Evolutionary conservation across 768 basidiomycete genomes (phyloP).

Genomic region (Tricholoma matsutake): DNA sequence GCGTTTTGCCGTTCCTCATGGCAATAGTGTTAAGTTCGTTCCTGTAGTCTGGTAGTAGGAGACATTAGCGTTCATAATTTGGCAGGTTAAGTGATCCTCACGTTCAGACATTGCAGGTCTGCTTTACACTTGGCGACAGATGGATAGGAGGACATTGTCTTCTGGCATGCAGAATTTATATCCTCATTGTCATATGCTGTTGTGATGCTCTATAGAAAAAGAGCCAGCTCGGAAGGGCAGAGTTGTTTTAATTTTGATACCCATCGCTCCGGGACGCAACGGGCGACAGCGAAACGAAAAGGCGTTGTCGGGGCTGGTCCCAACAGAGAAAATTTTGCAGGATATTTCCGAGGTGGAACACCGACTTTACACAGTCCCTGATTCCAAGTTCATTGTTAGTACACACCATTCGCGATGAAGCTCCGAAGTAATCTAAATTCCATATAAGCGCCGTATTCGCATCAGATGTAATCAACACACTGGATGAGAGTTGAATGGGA

Average conservation of each 20-base stretch:
- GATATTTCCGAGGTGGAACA: neutral
- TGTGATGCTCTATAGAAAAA: neutral
- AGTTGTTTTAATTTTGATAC: neutral
- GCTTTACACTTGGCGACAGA: neutral
- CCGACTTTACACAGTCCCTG: neutral
- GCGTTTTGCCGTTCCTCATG: neutral
- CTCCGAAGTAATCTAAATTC: neutral
- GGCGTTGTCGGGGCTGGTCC: neutral
- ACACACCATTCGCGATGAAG: neutral
- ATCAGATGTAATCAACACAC: neutral
- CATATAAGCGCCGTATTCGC: neutral
- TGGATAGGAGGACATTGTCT: neutral
- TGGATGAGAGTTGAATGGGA: neutral
- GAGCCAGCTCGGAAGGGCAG: neutral
- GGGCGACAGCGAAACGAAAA: neutral
- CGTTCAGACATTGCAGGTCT: neutral
- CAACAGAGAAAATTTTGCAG: neutral
- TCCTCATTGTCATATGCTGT: neutral
- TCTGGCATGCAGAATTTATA: neutral
- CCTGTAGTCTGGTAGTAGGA: constrained; percentile 10
- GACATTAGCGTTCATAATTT: neutral
- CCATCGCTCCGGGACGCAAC: neutral
- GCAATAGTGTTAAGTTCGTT: constrained; percentile 20
- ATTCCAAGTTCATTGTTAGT: neutral
- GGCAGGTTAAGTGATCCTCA: neutral